Percentiles rank a stretch among this genome's conserved stretches.
Conservation (phyloP, 2,329 filamentous ascomycete genomes). For the Penicillium sp. region DNA sequence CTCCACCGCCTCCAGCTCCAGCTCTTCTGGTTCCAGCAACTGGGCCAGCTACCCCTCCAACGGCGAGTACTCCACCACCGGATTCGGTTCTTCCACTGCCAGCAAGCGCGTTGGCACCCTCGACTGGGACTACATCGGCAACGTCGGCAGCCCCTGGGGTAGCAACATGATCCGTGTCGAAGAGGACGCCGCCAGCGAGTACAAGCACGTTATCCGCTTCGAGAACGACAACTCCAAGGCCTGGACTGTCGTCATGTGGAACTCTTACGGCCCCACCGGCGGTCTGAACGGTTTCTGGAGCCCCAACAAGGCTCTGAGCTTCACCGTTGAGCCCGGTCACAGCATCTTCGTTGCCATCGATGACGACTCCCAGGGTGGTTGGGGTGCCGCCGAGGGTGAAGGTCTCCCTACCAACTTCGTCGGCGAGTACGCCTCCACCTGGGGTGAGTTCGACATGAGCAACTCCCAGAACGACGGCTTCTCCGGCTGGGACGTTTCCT, state of each 20-base stretch:
- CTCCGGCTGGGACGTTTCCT: slow-evolving; percentile 45
- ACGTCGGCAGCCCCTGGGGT: slow-evolving; percentile 41
- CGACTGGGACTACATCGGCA: slow-evolving; percentile 34
- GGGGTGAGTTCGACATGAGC: slow-evolving; percentile 44
- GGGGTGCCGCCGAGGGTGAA: slow-evolving; percentile 32
- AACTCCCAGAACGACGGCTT: slow-evolving; percentile 32
- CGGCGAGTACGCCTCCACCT: slow-evolving; percentile 40
- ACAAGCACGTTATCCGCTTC: slow-evolving; percentile 40
- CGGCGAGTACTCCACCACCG: slow-evolving; percentile 25
- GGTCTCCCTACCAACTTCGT: slow-evolving; percentile 28
- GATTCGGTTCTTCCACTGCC: slow-evolving; percentile 36
- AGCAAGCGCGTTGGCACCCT: slow-evolving; percentile 19
- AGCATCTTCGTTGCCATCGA: slow-evolving; percentile 42
- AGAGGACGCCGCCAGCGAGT: slow-evolving; percentile 32
- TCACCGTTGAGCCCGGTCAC: slow-evolving; percentile 33
- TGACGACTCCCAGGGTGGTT: slow-evolving; percentile 39
- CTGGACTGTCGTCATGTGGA: slow-evolving; percentile 44
- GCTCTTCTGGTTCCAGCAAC: slow-evolving; percentile 14
- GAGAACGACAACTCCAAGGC: slow-evolving; percentile 33
- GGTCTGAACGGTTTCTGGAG: slow-evolving; percentile 36
- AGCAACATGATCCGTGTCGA: slow-evolving; percentile 43
- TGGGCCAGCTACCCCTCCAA: slow-evolving; percentile 27
- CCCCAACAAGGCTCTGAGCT: slow-evolving; percentile 35
- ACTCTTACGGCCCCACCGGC: slow-evolving; percentile 38
- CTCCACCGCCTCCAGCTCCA: slow-evolving; percentile 15